Evolutionary conservation across 139 green algal species (phyloP).

Genomic region (Coelastrella sp.): DNA sequence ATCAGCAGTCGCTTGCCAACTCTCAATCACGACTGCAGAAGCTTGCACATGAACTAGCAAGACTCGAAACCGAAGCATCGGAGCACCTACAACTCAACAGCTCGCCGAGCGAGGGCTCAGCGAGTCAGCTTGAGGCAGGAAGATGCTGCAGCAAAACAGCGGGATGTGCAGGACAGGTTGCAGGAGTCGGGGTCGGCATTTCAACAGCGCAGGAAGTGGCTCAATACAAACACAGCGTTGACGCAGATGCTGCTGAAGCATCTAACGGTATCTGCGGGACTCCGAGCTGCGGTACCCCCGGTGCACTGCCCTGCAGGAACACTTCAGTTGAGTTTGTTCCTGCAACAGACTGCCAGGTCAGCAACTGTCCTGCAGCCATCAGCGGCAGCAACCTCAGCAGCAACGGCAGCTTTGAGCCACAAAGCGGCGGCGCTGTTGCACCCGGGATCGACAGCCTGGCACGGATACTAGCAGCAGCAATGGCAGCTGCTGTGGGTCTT

Average conservation of each 20-base stretch:
- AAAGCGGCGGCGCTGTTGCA: neutral
- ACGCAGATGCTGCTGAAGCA: too few relatives aligned
- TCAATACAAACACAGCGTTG: too few relatives aligned
- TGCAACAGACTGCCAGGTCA: too few relatives aligned
- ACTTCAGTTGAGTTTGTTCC: too few relatives aligned
- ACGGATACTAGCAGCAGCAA: conserved; percentile 30
- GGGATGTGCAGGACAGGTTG: neutral
- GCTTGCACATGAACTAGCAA: neutral
- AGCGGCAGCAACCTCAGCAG: neutral
- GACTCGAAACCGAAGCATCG: neutral
- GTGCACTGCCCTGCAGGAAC: too few relatives aligned
- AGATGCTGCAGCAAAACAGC: neutral
- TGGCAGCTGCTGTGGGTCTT: neutral
- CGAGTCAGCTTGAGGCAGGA: neutral
- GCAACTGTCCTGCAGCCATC: too few relatives aligned
- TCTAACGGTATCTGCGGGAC: too few relatives aligned
- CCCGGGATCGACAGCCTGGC: neutral
- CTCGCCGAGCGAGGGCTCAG: too few relatives aligned
- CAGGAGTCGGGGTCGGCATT: too few relatives aligned
- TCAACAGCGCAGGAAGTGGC: too few relatives aligned
- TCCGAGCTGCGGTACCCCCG: too few relatives aligned
- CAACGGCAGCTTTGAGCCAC: conserved; percentile 10
- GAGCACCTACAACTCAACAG: neutral
- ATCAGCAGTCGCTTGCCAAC: conserved; percentile 6
- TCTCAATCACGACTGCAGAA: neutral